Evolutionary conservation across 305 asterid genomes (phyloP), one percentile per base, ranked within the genome.

Genomic region (Rubia occidens): DNA sequence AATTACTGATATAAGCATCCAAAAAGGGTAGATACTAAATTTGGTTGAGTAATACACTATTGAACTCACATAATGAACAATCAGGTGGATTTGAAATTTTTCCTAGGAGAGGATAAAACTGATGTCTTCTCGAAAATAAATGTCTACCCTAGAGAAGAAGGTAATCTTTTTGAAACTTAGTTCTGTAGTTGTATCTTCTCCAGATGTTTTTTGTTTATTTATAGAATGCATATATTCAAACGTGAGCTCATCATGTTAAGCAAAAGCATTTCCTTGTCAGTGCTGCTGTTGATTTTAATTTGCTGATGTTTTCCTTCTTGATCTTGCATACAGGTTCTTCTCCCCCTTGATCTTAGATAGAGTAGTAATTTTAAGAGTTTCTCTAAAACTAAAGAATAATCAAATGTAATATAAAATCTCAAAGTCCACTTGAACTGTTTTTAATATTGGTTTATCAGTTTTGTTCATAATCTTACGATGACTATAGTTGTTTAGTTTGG

Each of bases 61-160:
- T 62, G 47, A 37, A 67, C 5, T 37, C 47, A 42, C 42, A 64
- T 56, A 71, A 75, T 70, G 75, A 44, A 73, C 72, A 60, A 44
- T 64, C 76, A 89, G 96, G 87, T 92, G 86, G 89, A 92, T 75
- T 80, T 92, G 87, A 86, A 84, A 40, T 89, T 92, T 77, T 60
- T 74, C 24, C 76, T 92, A 73, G 96, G 93, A 24, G 96, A 89
- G 88, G 96, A 88, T 53, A 86, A 83, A 67, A 92, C 96, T 47
- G 67, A 80, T 18, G 96, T 89, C 26, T 63, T 60, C 67, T 88
- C 96, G 56, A 83, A 78, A 66, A 89, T 92, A 63, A 75, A 32
- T 65, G 95, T 86, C 75, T 72, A 74, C 74, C 95, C 98, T 66
- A 83, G 96, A 80, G 78, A 83, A 65, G 90, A 89, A 82, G 98